Percentiles rank a stretch among this genome's conserved stretches.
Evolutionary conservation across 2,329 filamentous ascomycete genomes (phyloP).

Genomic region (Fusarium sp.): DNA sequence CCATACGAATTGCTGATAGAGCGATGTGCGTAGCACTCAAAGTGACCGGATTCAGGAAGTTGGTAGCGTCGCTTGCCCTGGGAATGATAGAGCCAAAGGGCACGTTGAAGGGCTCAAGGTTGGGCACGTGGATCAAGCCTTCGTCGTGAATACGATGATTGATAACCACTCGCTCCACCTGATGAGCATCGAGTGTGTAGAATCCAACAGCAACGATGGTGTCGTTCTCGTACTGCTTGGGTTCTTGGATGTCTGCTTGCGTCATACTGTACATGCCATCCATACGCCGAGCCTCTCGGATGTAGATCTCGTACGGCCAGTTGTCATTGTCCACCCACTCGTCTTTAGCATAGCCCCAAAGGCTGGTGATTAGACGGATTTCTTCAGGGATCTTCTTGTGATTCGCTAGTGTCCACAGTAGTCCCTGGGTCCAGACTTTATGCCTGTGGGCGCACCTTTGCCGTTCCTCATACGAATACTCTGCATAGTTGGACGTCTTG

Average conservation of each 20-base stretch:
- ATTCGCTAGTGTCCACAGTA: slow-evolving; percentile 28
- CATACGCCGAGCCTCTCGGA: slow-evolving; percentile 31
- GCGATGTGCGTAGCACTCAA: slow-evolving; percentile 26
- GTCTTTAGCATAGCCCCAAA: slow-evolving; percentile 32
- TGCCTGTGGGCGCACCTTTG: slow-evolving; percentile 4
- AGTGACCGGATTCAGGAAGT: slow-evolving; percentile 26
- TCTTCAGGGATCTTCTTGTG: slow-evolving; percentile 11
- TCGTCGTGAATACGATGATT: slow-evolving; percentile 22
- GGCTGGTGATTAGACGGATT: neutral
- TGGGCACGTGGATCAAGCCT: slow-evolving; percentile 23
- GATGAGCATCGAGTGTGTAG: slow-evolving; percentile 31
- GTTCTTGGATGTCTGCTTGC: slow-evolving; percentile 22
- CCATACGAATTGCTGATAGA: slow-evolving; percentile 21
- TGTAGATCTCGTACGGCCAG: slow-evolving; percentile 31
- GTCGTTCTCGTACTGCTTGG: slow-evolving; percentile 4
- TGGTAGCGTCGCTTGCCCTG: slow-evolving; percentile 3
- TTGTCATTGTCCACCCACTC: slow-evolving; percentile 19
- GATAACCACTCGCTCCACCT: slow-evolving; percentile 27
- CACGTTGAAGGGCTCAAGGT: slow-evolving; percentile 15
- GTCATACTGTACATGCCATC: slow-evolving; percentile 29
- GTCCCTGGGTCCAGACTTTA: slow-evolving; percentile 27
- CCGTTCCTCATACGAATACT: slow-evolving; percentile 25
- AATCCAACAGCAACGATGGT: slow-evolving; percentile 19
- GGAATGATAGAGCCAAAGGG: slow-evolving; percentile 21
- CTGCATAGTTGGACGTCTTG: slow-evolving; percentile 23